A percentile compares a stretch with the other conserved stretches of the same genome.
phyloP scores from a whole-genome alignment of 805 yeast species.

The Candida ipomoeae region DNA sequence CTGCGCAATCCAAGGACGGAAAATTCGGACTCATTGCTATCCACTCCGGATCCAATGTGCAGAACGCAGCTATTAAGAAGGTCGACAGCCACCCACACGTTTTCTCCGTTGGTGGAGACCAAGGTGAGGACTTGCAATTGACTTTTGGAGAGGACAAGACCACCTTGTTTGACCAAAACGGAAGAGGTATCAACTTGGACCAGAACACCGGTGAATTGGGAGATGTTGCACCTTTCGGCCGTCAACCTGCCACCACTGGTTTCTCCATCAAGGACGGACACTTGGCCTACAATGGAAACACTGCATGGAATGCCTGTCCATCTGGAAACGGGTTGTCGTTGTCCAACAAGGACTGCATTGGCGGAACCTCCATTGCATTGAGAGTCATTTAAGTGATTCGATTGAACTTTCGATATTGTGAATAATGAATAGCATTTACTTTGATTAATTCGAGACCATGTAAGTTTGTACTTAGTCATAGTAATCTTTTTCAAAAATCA shows the following conservation, averaged over 20 bases:
- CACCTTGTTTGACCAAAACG: slow-evolving; percentile 25
- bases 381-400: slow-evolving; percentile 11
- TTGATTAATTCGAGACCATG: too few relatives aligned
- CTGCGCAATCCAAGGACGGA: too few relatives aligned
- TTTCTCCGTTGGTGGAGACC: slow-evolving; percentile 32
- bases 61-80: slow-evolving; percentile 24
- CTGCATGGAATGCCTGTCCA: slow-evolving; percentile 39
- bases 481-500: too few relatives aligned
- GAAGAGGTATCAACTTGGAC: slow-evolving; percentile 27
- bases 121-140: slow-evolving; percentile 21
- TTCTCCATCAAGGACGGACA: slow-evolving; percentile 37
- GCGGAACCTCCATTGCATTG: slow-evolving; percentile 28
- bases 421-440: neutral
- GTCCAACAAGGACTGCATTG: slow-evolving; percentile 24
- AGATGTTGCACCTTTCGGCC: slow-evolving; percentile 28
- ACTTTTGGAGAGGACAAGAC: neutral
- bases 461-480: too few relatives aligned
- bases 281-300: slow-evolving; percentile 31
- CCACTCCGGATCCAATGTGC: slow-evolving; percentile 25
- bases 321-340: slow-evolving; percentile 22
- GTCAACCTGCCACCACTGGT: slow-evolving; percentile 32
- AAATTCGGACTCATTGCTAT: slow-evolving; percentile 21
- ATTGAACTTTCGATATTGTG: too few relatives aligned
- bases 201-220: slow-evolving; percentile 31
- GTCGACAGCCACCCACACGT: slow-evolving; percentile 30